Conservation (phyloP, 192 early-diverging fungal species). For the Coemansia sp. region DNA sequence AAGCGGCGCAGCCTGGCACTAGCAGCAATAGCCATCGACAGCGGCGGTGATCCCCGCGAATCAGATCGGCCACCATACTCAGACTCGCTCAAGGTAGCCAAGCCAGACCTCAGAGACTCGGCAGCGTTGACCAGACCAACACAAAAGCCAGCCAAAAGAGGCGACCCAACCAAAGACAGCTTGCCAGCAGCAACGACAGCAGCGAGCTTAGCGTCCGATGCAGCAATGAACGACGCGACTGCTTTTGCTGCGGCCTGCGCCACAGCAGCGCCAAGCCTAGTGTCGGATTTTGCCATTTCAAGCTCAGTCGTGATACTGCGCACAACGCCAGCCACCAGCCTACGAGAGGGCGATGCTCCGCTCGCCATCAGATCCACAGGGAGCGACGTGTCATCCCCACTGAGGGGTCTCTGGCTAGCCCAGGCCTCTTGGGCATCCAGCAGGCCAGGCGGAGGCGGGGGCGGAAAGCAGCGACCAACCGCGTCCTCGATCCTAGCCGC, state of each 20-base stretch:
- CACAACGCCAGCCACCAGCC: constrained; percentile 20
- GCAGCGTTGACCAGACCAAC: constrained; percentile 24
- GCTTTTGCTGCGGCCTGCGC: constrained; percentile 4
- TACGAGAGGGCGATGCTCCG: constrained; percentile 15
- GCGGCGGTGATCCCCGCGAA: neutral
- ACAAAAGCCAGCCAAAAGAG: constrained; percentile 9
- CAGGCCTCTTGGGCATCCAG: constrained; percentile 25
- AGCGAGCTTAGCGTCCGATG: neutral
- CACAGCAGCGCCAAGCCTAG: constrained; percentile 12
- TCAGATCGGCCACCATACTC: constrained; percentile 1
- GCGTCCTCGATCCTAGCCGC: constrained; percentile 28
- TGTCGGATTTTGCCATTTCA: constrained; percentile 28
- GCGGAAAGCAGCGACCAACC: constrained; percentile 19
- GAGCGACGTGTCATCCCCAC: neutral
- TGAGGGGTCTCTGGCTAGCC: neutral
- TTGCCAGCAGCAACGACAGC: neutral
- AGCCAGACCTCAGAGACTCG: constrained; percentile 7
- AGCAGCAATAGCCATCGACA: neutral
- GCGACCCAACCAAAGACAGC: constrained; percentile 9
- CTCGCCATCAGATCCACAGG: neutral
- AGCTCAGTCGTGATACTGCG: constrained; percentile 41
- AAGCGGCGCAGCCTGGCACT: neutral
- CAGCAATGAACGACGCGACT: constrained; percentile 6
- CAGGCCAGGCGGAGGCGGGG: constrained; percentile 30
- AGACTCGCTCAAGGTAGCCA: constrained; percentile 5